phyloP scores from a whole-genome alignment of 164 flowering plant species.

The Sedum album region DNA sequence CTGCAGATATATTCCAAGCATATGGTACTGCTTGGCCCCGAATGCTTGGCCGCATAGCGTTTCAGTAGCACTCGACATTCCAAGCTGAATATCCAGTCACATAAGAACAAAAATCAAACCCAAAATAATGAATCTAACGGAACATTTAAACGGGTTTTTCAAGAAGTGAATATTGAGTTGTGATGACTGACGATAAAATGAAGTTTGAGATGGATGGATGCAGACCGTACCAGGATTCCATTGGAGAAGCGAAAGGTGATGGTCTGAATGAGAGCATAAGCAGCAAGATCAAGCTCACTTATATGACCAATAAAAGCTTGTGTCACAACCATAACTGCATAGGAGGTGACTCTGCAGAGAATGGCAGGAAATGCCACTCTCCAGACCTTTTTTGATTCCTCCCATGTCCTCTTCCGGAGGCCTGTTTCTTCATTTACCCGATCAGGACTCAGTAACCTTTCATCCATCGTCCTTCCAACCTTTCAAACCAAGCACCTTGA shows the following conservation, averaged over 20 bases:
- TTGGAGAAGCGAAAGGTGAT: constrained; percentile 1
- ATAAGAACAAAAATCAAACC: too few species aligned
- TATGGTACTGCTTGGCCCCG: constrained; percentile 27
- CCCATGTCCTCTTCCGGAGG: constrained; percentile 3
- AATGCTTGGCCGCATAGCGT: constrained; percentile 31
- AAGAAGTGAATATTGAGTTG: not conserved
- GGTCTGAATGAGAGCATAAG: constrained; percentile 10
- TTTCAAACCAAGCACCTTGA: too few species aligned
- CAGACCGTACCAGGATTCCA: constrained; percentile 11
- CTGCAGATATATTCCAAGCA: constrained; percentile 24
- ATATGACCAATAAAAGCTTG: constrained; percentile 13
- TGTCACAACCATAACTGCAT: constrained; percentile 5
- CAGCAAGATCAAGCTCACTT: constrained; percentile 14
- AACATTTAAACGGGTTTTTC: too few species aligned
- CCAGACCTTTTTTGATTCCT: constrained; percentile 12
- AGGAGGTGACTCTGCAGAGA: constrained; percentile 5
- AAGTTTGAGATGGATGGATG: not conserved
- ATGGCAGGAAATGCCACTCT: constrained; percentile 11
- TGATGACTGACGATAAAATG: not conserved
- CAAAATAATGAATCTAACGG: not conserved
- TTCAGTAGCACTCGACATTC: constrained; percentile 28
- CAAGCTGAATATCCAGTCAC: constrained; percentile 9
- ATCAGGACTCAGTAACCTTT: constrained; percentile 1
- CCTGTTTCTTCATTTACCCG: not conserved
- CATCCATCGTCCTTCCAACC: not conserved